Conservation (phyloP, 2,329 filamentous ascomycete genomes). For the Claviceps sp. region DNA sequence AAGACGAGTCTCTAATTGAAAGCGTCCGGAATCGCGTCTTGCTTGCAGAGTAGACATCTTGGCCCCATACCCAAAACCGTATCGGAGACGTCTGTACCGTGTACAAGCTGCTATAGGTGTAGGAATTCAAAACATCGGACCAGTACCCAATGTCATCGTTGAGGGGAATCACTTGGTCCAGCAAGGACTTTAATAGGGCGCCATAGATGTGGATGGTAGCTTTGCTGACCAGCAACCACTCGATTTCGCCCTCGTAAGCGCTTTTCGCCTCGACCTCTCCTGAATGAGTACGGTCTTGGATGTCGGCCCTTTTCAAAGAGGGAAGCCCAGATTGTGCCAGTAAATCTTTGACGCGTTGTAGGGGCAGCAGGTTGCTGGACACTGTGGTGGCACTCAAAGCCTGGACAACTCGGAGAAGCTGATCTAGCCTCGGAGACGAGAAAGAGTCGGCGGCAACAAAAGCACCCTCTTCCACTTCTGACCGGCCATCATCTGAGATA, state of each 20-base stretch:
- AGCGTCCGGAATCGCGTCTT: constrained; percentile 27
- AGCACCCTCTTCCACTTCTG: constrained; percentile 21
- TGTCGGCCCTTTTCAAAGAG: constrained; percentile 17
- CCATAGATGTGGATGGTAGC: constrained; percentile 87
- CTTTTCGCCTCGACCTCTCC: constrained; percentile 20
- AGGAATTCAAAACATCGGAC: constrained; percentile 75
- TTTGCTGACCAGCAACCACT: constrained; percentile 86
- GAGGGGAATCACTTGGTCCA: constrained; percentile 72
- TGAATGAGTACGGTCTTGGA: constrained; percentile 18
- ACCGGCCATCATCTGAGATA: constrained; percentile 27
- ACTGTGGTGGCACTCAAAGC: constrained; percentile 57
- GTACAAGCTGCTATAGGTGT: constrained; percentile 68
- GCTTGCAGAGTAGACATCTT: constrained; percentile 55
- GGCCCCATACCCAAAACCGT: constrained; percentile 58
- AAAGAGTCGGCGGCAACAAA: constrained; percentile 27
- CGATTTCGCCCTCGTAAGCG: constrained; percentile 61
- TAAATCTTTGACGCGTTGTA: constrained; percentile 45
- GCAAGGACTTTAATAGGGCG: constrained; percentile 57
- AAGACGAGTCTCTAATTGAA: constrained; percentile 15
- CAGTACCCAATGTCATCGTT: constrained; percentile 90
- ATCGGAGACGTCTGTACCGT: constrained; percentile 73
- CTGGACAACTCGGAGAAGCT: constrained; percentile 56
- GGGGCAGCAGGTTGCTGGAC: constrained; percentile 46
- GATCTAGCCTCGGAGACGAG: constrained; percentile 40
- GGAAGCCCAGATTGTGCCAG: constrained; percentile 50